Percentiles rank a stretch among this genome's conserved stretches.
Evolutionary conservation across 2,329 filamentous ascomycete genomes (phyloP).

Genomic region (Fusarium pseudoanthophilum): DNA sequence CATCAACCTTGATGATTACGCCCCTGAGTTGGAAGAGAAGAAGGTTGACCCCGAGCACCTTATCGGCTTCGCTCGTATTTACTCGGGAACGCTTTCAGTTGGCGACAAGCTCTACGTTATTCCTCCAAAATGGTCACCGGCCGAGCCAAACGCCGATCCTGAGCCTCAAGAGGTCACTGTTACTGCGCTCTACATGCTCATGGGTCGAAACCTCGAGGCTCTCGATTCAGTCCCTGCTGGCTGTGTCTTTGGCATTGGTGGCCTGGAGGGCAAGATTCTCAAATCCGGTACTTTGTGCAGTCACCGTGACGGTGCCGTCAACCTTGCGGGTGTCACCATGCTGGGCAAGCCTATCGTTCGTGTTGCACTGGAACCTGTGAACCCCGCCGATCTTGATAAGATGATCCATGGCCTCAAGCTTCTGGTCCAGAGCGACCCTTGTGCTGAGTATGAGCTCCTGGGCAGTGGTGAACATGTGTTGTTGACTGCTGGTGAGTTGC

Average conservation of each 20-base stretch:
- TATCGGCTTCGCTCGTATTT: conserved; percentile 93
- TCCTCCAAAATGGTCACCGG: conserved; percentile 91
- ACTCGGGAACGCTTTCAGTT: conserved; percentile 88
- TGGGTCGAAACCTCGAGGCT: conserved; percentile 89
- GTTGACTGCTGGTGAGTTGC: conserved; percentile 90
- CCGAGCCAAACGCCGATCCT: conserved; percentile 75
- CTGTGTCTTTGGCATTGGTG: conserved; percentile 93
- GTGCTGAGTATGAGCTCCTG: conserved; percentile 94
- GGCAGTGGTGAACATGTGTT: conserved; percentile 95
- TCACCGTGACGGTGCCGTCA: conserved; percentile 84
- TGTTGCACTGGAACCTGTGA: conserved; percentile 92
- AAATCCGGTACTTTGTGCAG: conserved; percentile 96
- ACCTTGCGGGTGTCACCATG: conserved; percentile 85
- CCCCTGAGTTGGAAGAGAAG: conserved; percentile 62
- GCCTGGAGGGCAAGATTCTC: conserved; percentile 90
- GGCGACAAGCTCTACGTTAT: conserved; percentile 93
- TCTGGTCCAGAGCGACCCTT: conserved; percentile 94
- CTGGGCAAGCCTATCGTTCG: conserved; percentile 91
- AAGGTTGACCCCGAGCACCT: conserved; percentile 83
- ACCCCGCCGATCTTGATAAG: conserved; percentile 90
- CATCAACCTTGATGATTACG: conserved; percentile 66
- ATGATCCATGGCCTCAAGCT: conserved; percentile 91
- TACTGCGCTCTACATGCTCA: conserved; percentile 90
- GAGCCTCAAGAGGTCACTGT: conserved; percentile 85
- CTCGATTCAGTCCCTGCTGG: conserved; percentile 89